Base-by-base conservation (phyloP, 768 basidiomycete species). In the Rhodotorula taiwanensis region DNA sequence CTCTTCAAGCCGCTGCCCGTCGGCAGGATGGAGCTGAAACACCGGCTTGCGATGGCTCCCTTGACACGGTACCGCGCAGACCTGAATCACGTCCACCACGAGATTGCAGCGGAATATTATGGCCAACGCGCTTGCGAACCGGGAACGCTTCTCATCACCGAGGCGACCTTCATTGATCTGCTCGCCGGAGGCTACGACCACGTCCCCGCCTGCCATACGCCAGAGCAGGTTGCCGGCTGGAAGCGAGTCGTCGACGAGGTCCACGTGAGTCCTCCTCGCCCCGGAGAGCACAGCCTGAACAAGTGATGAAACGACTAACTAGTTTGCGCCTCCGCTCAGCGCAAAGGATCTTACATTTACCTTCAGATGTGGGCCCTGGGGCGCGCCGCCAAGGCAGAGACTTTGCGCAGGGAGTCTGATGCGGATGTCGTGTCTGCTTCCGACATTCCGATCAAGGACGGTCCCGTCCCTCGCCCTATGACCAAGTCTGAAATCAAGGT, bases 361-460 rank as follows among this genome's bases (percentile, higher is more conserved):
- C 58, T 80, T 31, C 84, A 86, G 71, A 78, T 84, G 2, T 83
- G 83, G 83, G 80, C 84, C 2, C 71, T 82, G 3, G 84, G 82
- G 0, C 79, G 82, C 9, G 59, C 60, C 31, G 66, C 71, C 13
- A 43, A 66, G 4, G 70, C 75, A 0, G 80, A 65, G 33, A 15
- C 13, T 4, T 41, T 64, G 33, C 42, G 60, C 39, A 3, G 23
- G 15, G 71, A 71, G 41, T 25, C 21, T 0, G 28, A 7, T 14
- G 21, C 7, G 52, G 63, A 65, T 21, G 61, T 73, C 28, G 60
- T 65, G 15, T 64, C 60, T 3, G 60, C 67, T 1, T 55, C 67
- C 10, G 61, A 63, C 42, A 45, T 59, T 1, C 33, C 64, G 4
- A 62, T 58, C 41, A 59, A 66, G 56, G 64, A 62, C 8, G 69